phyloP scores from a whole-genome alignment of 176 grass and related monocot genomes.

The Oryza glumipatula region DNA sequence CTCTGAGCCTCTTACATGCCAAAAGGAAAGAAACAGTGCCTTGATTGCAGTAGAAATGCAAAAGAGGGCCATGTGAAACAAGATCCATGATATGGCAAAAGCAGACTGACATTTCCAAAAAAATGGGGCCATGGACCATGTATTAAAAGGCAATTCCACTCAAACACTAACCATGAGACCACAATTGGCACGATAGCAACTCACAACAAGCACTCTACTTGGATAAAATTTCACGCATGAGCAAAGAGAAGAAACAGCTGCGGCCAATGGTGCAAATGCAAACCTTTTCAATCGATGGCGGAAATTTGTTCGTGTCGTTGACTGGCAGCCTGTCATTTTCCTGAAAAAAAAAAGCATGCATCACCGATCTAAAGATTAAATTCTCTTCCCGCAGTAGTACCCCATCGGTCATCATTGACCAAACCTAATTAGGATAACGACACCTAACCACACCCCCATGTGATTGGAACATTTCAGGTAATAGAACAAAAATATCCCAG shows the following conservation, averaged over 20 bases:
- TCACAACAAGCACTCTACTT: not conserved
- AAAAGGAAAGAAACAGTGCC: not conserved
- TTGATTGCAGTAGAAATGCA: slow-evolving; percentile 6
- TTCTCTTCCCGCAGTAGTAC: slow-evolving; percentile 1
- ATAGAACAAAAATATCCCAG: slow-evolving; percentile 24
- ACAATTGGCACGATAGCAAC: slow-evolving; percentile 2
- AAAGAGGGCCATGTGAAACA: slow-evolving; percentile 9
- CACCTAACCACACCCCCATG: slow-evolving; percentile 18
- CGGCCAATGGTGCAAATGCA: not conserved
- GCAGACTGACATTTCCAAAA: slow-evolving; percentile 9
- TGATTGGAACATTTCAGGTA: slow-evolving; percentile 19
- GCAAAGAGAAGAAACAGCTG: not conserved
- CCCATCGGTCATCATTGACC: not conserved
- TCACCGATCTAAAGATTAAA: not conserved
- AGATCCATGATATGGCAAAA: not conserved
- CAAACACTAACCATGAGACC: not conserved
- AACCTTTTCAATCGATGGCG: slow-evolving; percentile 41
- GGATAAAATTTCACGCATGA: not conserved
- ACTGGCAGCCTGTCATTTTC: slow-evolving; percentile 25
- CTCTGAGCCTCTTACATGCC: not conserved
- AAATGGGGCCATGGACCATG: not conserved
- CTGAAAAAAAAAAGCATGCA: slow-evolving; percentile 39
- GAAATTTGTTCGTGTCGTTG: slow-evolving; percentile 30
- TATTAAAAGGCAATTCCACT: not conserved
- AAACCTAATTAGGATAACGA: not conserved